Evolutionary conservation across 306 rosid genomes (phyloP), one percentile per base, ranked within the genome.

Genomic region (Rosa chinensis): DNA sequence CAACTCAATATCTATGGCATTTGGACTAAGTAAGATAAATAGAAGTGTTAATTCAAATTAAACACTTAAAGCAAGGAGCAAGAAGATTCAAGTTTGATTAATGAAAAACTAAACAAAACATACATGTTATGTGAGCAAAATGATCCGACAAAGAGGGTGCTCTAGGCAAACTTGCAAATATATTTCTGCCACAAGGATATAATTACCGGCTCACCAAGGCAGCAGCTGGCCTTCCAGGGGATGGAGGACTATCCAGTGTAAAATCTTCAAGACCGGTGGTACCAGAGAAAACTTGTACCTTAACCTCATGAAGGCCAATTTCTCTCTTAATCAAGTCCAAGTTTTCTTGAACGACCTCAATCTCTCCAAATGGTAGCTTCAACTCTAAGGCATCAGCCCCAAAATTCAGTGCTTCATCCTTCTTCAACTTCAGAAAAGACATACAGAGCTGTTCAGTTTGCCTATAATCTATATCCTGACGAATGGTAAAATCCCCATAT

Each of bases 181-280:
- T 14, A 63, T 32, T 8, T 32, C n/a, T 4, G 32, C 56, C 45
- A 49, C 13, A 39, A 50, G 44, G 44, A 35, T 28, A 11, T 49
- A 21, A 12, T 70, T 86, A 86, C 80, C 79, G 62, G 43, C 85
- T 85, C 73, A 89, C 86, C 84, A 94, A 90, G 81, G 92, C 86
- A 63, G 97, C 96, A 73, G 97, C 89, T 14, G 96, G 98, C 75
- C 62, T 90, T 84, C 98, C 97, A 42, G 98, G 97, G 53, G 94
- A 80, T 56, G 98, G 96, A 83, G 97, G 97, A 85, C 88, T 94
- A 8, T 75, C 98, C 96, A 28, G 94, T 92, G 89, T 89, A 69
- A 77, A 59, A 82, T 91, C 91, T 78, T 81, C 86, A 28, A 88
- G 71, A 32, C 18, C 68, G 70, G 89, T 88, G 20, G 87, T 82